Evolutionary conservation across 2,329 filamentous ascomycete species (phyloP), one percentile per base, ranked within the genome.

Genomic region (Fusarium sp.): DNA sequence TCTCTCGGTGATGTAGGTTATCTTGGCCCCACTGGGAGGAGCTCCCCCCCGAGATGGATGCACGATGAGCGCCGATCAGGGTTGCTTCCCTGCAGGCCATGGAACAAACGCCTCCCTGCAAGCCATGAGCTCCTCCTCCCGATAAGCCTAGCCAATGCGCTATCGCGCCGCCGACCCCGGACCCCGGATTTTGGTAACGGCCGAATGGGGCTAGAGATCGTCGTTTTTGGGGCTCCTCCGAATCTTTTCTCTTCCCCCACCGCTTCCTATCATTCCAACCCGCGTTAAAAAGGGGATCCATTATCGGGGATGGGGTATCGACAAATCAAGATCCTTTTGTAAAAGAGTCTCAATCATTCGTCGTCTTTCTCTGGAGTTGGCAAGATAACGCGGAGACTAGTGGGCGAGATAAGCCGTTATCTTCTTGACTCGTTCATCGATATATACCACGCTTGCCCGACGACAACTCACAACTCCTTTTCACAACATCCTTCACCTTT

Each of bases 1-100:
- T 51, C 42, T 46, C 46, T n/a, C 16, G 3, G 46, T 6, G 46
- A 51, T 27, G 24, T 6, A 14, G n/a, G 40, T 42, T 59, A 38
- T 60, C 40, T 20, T 11, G 27, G 65, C 57, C 64, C 66, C 66
- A 68, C 62, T 8, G 55, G 66, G 66, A 68, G 62, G 66, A 68
- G 66, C 66, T 68, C 66, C 35, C 44, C 62, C 46, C 33, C 24
- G 40, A 46, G 40, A 27, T 33, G 42, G 20, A 17, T 60, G 35
- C 56, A 35, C 24, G 35, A 58, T 58, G 49, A 20, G 31, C 29
- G 27, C 51, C 44, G 44, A 49, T 49, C 24, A 49, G 44, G 22
- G 44, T 29, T 49, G 42, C 20, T 33, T 29, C 55, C 33, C 55
- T 58, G 55, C 35, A 58, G 55, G 53, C 53, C 53, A 57, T 57